Evolutionary conservation across 192 early-diverging fungal genomes (phyloP).

Genomic region (Coemansia reversa): DNA sequence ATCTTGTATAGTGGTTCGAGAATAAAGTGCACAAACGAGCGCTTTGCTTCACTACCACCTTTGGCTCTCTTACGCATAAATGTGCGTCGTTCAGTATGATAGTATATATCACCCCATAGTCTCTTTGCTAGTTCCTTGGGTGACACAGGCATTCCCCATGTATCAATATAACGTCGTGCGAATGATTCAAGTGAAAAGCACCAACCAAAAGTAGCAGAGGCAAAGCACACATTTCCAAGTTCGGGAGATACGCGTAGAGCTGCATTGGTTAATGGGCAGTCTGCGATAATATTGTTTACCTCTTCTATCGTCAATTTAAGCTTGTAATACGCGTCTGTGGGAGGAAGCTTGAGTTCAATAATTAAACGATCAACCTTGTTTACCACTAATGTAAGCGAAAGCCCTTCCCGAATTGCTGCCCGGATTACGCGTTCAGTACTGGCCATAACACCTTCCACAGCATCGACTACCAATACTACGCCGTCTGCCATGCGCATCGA

Average conservation of each 20-base stretch:
- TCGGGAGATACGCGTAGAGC: constrained; percentile 79
- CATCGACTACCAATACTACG: constrained; percentile 90
- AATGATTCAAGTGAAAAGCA: constrained; percentile 91
- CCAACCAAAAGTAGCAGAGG: constrained; percentile 86
- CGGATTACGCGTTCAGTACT: constrained; percentile 86
- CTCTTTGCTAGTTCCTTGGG: constrained; percentile 82
- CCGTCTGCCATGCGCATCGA: constrained; percentile 87
- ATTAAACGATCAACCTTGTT: constrained; percentile 99
- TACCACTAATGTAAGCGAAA: constrained; percentile 84
- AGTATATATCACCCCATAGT: constrained; percentile 97
- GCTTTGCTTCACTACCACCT: constrained; percentile 56
- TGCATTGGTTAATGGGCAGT: constrained; percentile 21
- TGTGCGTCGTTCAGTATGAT: constrained; percentile 71
- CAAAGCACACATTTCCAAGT: constrained; percentile 95
- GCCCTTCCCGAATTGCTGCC: constrained; percentile 73
- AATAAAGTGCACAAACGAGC: constrained; percentile 96
- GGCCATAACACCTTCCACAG: constrained; percentile 95
- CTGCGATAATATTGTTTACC: constrained; percentile 79
- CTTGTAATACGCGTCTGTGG: constrained; percentile 95
- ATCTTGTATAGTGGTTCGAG: constrained; percentile 94
- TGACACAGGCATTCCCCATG: constrained; percentile 59
- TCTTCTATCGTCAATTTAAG: constrained; percentile 94
- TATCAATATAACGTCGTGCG: constrained; percentile 84
- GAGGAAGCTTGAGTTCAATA: constrained; percentile 92
- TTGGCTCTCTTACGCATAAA: constrained; percentile 72